A percentile compares a stretch with the other conserved stretches of the same genome.
Conservation (phyloP, 2,329 filamentous ascomycete species). For the Clarireedia paspali region DNA sequence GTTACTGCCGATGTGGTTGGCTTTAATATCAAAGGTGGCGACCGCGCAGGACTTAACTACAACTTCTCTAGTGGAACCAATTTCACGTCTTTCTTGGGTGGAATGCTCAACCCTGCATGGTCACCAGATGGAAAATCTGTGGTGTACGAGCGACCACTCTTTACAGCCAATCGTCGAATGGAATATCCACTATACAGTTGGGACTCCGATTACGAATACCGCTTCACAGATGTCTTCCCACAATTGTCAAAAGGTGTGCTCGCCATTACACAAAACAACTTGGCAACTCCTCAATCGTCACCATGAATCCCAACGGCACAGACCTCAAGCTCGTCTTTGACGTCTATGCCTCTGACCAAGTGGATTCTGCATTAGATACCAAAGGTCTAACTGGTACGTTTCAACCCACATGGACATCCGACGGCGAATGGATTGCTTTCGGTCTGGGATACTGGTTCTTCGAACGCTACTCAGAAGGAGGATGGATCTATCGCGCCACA, state of each 20-base stretch:
- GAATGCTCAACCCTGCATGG: slow-evolving; percentile 17
- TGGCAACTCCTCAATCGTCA: slow-evolving; percentile 33
- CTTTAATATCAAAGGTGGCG: slow-evolving; percentile 13
- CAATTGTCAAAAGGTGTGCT: slow-evolving; percentile 21
- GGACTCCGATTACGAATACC: slow-evolving; percentile 35
- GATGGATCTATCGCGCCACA: slow-evolving; percentile 14
- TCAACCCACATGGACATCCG: slow-evolving; percentile 33
- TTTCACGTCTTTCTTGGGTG: slow-evolving; percentile 6
- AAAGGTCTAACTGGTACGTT: slow-evolving; percentile 33
- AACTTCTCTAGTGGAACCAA: slow-evolving; percentile 6
- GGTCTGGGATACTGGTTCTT: slow-evolving; percentile 36
- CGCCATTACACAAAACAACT: slow-evolving; percentile 33
- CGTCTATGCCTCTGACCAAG: not conserved
- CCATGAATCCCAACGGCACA: slow-evolving; percentile 17
- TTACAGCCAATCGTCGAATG: slow-evolving; percentile 28
- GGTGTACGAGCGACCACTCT: slow-evolving; percentile 20
- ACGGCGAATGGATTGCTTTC: slow-evolving; percentile 33
- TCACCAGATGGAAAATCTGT: slow-evolving; percentile 18
- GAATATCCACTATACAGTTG: slow-evolving; percentile 34
- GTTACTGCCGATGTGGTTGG: slow-evolving; percentile 13
- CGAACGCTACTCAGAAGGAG: slow-evolving; percentile 21
- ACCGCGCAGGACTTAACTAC: slow-evolving; percentile 16
- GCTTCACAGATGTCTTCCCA: slow-evolving; percentile 37
- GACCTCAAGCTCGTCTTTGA: slow-evolving; percentile 26
- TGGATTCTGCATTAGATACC: slow-evolving; percentile 1